Percentiles rank a stretch among this genome's conserved stretches.
These are phyloP conservation scores for Nakazawaea molendinolei DNA, from an alignment of 805 yeast species.

Conservation along the genomic window DNA sequence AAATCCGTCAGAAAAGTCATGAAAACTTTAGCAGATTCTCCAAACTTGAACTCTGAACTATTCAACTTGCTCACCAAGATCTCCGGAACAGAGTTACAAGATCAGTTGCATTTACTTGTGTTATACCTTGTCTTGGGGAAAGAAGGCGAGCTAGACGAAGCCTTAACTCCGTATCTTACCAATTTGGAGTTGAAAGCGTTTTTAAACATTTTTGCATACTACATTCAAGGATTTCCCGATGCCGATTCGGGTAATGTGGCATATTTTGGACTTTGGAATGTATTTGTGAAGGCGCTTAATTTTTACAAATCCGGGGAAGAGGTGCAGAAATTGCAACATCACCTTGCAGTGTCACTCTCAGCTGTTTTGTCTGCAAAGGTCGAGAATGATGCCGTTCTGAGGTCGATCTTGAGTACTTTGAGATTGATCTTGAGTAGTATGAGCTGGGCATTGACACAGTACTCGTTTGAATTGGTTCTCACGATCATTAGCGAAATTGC, in stretches of 20 bases:
- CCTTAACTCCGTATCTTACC: constrained; percentile 10
- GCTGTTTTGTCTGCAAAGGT: not conserved
- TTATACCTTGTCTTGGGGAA: constrained; percentile 23
- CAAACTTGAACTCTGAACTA: too few relatives aligned
- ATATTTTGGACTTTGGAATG: constrained; percentile 18
- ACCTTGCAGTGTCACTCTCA: constrained; percentile 1
- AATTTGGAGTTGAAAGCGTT: constrained; percentile 13
- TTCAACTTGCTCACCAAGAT: too few relatives aligned
- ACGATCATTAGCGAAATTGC: constrained; percentile 27
- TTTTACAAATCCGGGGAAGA: not conserved
- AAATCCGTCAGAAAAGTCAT: too few relatives aligned
- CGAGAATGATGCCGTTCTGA: not conserved
- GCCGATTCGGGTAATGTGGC: constrained; percentile 12
- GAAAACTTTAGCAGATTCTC: too few relatives aligned
- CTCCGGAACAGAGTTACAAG: too few relatives aligned
- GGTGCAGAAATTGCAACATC: constrained; percentile 1
- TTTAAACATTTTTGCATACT: constrained; percentile 13
- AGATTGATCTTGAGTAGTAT: constrained; percentile 39
- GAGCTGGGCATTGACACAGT: constrained; percentile 59
- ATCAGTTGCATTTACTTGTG: too few relatives aligned
- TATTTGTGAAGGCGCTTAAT: constrained; percentile 1
- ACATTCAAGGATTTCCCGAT: constrained; percentile 17
- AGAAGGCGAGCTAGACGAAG: not conserved
- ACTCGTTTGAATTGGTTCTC: constrained; percentile 50
- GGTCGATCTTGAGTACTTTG: constrained; percentile 23